A percentile compares a stretch with the other conserved stretches of the same genome.
Evolutionary conservation across 208 protist genomes (phyloP).

Genomic region (Herpetomonas tarakana): DNA sequence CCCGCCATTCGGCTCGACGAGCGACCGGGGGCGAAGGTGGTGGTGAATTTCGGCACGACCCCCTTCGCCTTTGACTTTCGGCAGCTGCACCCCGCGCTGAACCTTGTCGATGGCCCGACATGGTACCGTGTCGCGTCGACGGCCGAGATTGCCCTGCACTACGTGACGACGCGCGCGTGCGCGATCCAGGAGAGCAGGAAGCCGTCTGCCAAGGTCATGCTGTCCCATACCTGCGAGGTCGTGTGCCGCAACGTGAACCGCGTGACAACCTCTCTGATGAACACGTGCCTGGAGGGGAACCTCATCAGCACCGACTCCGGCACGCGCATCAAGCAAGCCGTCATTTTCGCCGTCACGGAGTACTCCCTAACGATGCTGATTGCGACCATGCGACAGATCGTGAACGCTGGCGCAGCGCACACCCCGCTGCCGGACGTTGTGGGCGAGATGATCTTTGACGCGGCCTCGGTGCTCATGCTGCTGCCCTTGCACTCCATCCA

Average conservation of each 20-base stretch:
- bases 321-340: conserved; percentile 42
- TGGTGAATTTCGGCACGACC: conserved; percentile 81
- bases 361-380: conserved; percentile 75
- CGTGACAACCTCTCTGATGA: conserved; percentile 68
- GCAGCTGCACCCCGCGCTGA: conserved; percentile 65
- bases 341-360: conserved; percentile 68
- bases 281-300: conserved; percentile 31
- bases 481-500: conserved; percentile 81
- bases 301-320: conserved; percentile 23
- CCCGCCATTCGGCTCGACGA: conserved; percentile 72
- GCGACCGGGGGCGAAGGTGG: conserved; percentile 32
- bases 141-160: conserved; percentile 69
- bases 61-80: conserved; percentile 83
- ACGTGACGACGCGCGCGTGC: conserved; percentile 69
- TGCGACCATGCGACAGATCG: conserved; percentile 71
- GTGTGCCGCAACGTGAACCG: conserved; percentile 70
- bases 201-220: conserved; percentile 27
- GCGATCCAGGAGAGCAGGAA: conserved; percentile 39
- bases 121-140: conserved; percentile 79
- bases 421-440: conserved; percentile 30
- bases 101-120: conserved; percentile 37
- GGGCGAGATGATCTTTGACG: conserved; percentile 70
- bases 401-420: conserved; percentile 23
- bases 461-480: conserved; percentile 77
- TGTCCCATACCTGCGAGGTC: conserved; percentile 65